phyloP scores from a whole-genome alignment of 2,329 filamentous ascomycete species.

The Neofusicoccum parvum region DNA sequence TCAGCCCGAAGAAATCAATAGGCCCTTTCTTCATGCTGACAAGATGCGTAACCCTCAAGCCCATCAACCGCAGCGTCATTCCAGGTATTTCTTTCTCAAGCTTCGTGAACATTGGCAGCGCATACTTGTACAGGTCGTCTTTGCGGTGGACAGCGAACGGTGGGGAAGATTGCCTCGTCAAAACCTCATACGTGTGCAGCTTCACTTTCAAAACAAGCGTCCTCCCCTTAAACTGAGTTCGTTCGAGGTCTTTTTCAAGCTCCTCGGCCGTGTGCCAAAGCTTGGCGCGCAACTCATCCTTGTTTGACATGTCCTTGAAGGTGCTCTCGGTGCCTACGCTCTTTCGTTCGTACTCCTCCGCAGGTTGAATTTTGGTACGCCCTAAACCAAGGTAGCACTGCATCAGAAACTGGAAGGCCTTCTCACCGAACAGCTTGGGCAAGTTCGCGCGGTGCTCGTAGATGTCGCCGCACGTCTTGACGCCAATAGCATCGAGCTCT shows the following conservation, averaged over 20 bases:
- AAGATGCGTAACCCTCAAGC: constrained; percentile 83
- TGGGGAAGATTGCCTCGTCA: constrained; percentile 77
- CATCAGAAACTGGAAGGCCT: constrained; percentile 84
- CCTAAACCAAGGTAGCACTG: constrained; percentile 84
- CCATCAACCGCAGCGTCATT: constrained; percentile 83
- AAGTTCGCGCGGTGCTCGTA: constrained; percentile 75
- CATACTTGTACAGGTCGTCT: constrained; percentile 80
- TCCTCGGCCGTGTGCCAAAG: constrained; percentile 81
- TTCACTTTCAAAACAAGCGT: constrained; percentile 93
- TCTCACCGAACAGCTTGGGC: constrained; percentile 82
- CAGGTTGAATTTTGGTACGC: constrained; percentile 79
- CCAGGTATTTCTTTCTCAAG: constrained; percentile 80
- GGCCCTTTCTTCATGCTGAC: constrained; percentile 82
- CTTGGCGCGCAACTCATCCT: constrained; percentile 70
- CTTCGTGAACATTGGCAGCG: constrained; percentile 80
- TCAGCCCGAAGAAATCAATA: constrained; percentile 75
- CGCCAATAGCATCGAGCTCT: constrained; percentile 82
- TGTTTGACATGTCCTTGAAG: constrained; percentile 76
- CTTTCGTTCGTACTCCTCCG: constrained; percentile 88
- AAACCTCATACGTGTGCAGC: constrained; percentile 88
- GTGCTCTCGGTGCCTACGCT: constrained; percentile 93
- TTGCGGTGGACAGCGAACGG: constrained; percentile 72
- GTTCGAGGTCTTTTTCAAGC: constrained; percentile 79
- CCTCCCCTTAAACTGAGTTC: constrained; percentile 82
- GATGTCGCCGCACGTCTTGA: constrained; percentile 87